These are phyloP conservation scores for Aphanomyces invadans DNA, from an alignment of 352 stramenopile genomes.

Conservation along the genomic window DNA sequence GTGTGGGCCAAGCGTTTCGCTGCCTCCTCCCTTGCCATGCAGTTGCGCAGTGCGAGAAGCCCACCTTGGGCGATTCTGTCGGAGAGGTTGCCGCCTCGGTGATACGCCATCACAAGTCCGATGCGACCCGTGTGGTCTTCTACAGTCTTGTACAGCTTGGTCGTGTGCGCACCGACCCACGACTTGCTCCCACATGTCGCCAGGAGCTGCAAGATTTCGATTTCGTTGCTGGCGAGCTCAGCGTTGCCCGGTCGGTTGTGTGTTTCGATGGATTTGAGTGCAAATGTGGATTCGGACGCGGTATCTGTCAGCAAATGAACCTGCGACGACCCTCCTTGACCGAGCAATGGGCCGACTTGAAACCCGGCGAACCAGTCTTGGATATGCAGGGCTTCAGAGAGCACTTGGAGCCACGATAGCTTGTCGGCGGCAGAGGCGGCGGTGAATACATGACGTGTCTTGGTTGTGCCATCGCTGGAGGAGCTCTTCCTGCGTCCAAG, in stretches of 20 bases:
- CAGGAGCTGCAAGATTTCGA: neutral
- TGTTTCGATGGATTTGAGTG: conserved; percentile 1
- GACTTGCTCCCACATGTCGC: neutral
- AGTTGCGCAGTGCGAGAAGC: neutral
- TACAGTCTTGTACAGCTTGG: conserved; percentile 1
- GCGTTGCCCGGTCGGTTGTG: neutral
- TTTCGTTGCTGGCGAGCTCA: conserved; percentile 8
- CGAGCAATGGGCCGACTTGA: conserved; percentile 2
- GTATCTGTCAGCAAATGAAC: neutral
- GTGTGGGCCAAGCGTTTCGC: neutral
- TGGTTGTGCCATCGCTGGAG: neutral
- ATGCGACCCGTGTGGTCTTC: neutral
- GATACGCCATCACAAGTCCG: conserved; percentile 10
- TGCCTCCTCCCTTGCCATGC: neutral
- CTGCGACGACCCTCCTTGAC: neutral
- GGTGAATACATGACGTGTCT: neutral
- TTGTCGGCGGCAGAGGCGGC: neutral
- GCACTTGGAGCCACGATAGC: neutral
- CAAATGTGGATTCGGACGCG: neutral
- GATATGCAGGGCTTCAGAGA: neutral
- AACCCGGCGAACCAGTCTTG: conserved; percentile 3
- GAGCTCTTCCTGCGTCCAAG: neutral
- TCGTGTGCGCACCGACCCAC: neutral
- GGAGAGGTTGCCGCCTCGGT: conserved; percentile 2
- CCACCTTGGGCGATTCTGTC: neutral